Evolutionary conservation across 2,329 filamentous ascomycete species (phyloP), one percentile per base, ranked within the genome.

Genomic region (Boeremia lycopersici): DNA sequence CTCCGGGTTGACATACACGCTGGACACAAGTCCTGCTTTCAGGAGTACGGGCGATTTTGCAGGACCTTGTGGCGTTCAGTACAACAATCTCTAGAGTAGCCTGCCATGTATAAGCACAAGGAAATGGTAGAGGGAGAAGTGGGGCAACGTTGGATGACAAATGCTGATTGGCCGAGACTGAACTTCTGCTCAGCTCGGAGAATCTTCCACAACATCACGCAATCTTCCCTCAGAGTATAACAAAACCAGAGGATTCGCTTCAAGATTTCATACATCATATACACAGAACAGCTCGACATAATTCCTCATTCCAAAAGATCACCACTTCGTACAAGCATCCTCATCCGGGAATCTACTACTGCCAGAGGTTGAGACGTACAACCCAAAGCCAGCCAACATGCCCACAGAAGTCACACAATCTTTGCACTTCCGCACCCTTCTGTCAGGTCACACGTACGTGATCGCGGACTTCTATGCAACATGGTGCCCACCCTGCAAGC

Each of bases 401-500:
- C 62, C 67, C 11, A 71, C 64, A 42, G 67, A 69, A 56, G 73
- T 75, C 50, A 66, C 60, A 36, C 61, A 69, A 12, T 53, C 65
- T 5, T 59, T 73, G 4, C 71, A 76, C 56, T 68, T 75, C 62
- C 69, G 62, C 58, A 73, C 71, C 19, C 65, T 76, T 15, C 62
- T 75, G 13, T 65, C 57, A n/a, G 58, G 59, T 0, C 67, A 73
- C 56, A 71, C 67, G n/a, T 74, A 71, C 57, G 71, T 81, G 54
- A 74, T 82, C 45, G 75, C 79, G 61, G 81, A 82, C 67, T 82
- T 81, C 74, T 81, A 78, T 67, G 81, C 81, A 12, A 79, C 78
- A 59, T 85, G 83, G 82, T 84, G 83, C 64, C 81, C 81, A 2
- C 82, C 82, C 13, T 85, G 82, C 76, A 82, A 82, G 66, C 74